These are phyloP conservation scores for Salix purpurea DNA, from an alignment of 345 rosid species.

Conservation along the genomic window DNA sequence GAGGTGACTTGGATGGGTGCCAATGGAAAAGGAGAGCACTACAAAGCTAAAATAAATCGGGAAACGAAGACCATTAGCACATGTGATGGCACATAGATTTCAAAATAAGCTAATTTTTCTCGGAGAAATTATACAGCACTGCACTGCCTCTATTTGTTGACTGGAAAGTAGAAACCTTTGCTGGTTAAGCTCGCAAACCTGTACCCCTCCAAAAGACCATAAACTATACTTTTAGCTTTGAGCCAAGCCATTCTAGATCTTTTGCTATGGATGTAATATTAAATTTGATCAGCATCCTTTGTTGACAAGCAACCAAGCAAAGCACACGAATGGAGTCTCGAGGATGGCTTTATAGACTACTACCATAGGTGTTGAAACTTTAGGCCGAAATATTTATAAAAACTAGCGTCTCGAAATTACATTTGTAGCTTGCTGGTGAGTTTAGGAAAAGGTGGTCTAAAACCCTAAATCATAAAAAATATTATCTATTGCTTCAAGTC, in stretches of 20 bases:
- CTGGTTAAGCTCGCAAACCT: neutral
- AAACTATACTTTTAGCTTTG: neutral
- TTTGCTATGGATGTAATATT: constrained; percentile 2
- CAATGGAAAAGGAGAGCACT: neutral
- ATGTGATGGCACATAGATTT: neutral
- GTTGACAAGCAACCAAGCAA: constrained; percentile 19
- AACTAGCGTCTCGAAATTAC: neutral
- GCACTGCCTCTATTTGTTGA: neutral
- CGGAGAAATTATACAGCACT: neutral
- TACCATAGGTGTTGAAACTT: constrained; percentile 27
- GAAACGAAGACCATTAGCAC: neutral
- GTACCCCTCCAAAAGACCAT: neutral
- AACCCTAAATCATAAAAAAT: neutral
- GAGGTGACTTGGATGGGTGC: neutral
- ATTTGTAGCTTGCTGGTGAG: neutral
- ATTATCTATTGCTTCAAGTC: neutral
- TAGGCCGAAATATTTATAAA: neutral
- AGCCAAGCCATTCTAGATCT: neutral
- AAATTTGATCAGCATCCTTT: constrained; percentile 9
- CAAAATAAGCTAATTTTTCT: neutral
- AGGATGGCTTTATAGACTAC: constrained; percentile 8
- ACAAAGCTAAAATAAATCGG: neutral
- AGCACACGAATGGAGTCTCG: constrained; percentile 13
- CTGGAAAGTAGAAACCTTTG: neutral
- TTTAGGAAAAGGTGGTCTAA: neutral